Base-by-base conservation (phyloP, 2,329 filamentous ascomycete genomes). In the Penicillium sclerotiorum region DNA sequence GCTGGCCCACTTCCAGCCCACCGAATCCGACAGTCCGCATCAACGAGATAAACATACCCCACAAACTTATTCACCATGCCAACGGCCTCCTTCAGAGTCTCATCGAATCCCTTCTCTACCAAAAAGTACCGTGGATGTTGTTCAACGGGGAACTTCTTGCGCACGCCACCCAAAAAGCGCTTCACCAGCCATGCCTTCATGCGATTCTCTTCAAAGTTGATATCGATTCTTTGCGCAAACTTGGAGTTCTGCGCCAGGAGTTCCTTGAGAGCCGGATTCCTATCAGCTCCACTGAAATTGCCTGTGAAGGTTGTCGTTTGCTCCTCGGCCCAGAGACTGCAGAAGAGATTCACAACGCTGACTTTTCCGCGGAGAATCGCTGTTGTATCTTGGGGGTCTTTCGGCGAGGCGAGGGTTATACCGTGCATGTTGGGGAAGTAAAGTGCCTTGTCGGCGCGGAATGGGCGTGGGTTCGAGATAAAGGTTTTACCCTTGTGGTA, bases 341-440 rank as follows among this genome's bases (percentile, higher is more conserved):
- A 90, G 70, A 92, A 95, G 44, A 97, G 75, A 66, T 83, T 86
- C 21, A 99, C 86, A 54, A 97, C 78, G 8, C 85, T 88, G 15
- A 94, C 80, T 66, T 84, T 88, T 50, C 89, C 89, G 40, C 79
- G 74, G 49, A 97, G 79, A 3, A 87, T 71, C 0, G 85, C 80
- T 7, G 92, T 96, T 1, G 92, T 96, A 72, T 95, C 84, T 36
- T 77, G 69, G 40, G 74, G 73, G 49, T 75, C 76, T 64, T 74
- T 73, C 42, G 74, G 74, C 59, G 83, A 84, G 47, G 82, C 74
- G 23, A 96, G 79, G 2, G 91, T 96, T 60, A 82, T 78, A 38
- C 94, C 94, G 68, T 82, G 83, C 50, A 99, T 78, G 73, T 99
- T 99, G 38, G 94, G 94, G 75, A 99, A 96, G 78, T 88, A 97